Evolutionary conservation across 2,329 filamentous ascomycete genomes (phyloP), one percentile per base, ranked within the genome.

Genomic region (Trichoderma gracile): DNA sequence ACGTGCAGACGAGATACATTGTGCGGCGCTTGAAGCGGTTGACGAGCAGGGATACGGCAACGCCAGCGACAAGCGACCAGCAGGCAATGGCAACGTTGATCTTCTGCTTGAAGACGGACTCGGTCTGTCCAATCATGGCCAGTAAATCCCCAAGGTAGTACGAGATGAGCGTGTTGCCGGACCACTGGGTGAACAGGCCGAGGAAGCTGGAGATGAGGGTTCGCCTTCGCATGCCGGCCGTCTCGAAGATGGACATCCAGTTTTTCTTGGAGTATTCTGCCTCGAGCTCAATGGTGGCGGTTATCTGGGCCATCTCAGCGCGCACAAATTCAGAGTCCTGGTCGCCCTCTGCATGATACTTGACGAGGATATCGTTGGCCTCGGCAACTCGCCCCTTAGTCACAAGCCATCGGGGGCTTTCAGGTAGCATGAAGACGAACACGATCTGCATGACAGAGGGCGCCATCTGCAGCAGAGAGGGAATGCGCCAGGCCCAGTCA

Each of bases 401-500:
- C 8, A 45, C 19, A 12, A 65, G 63, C 63, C 63, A 65, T 21
- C 63, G 43, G 2, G 63, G 63, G 49, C 43, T 53, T 23, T 65
- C 63, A 9, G 63, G 63, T n/a, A 65, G 38, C 9, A 65, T 42
- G 47, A 65, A 61, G 46, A 65, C 47, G 17, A 65, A 61, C 9
- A 19, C 56, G 15, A 49, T 50, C 30, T 63, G 63, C 0, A 65
- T 15, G 27, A 61, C 10, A 5, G 63, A 60, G 3, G 63, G 63
- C 19, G 46, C 42, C 56, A 65, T 65, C 47, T 65, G 63, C 27
- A 65, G 47, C 7, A 47, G 30, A 7, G 58, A 58, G 43, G 63
- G 63, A 25, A 65, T 58, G n/a, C 63, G 63, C 63, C 63, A 65
- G 30, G 25, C 46, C 46, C 55, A 50, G 57, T 50, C 53, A 45